phyloP scores from a whole-genome alignment of 306 rosid genomes.

The Geum urbanum region DNA sequence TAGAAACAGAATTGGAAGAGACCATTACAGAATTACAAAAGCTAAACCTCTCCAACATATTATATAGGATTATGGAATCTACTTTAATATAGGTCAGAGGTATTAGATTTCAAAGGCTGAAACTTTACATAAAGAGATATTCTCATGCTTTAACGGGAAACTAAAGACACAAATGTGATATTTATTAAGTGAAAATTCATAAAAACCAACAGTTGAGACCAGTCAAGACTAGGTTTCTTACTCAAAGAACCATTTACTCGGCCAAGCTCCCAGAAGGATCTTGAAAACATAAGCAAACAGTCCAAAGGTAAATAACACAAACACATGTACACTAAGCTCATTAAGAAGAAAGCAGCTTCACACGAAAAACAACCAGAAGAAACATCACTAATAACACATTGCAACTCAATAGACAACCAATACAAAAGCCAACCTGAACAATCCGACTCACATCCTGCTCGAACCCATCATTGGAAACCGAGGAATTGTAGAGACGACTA shows the following conservation, averaged over 20 bases:
- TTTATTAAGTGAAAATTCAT: too few species aligned
- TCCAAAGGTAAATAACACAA: background rate
- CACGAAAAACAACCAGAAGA: background rate
- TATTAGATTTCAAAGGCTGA: background rate
- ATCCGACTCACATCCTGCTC: constrained; percentile 87
- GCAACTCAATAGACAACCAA: background rate
- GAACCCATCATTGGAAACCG: constrained; percentile 71
- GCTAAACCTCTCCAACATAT: background rate
- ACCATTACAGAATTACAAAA: background rate
- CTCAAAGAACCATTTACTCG: background rate
- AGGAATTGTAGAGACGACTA: constrained; percentile 85
- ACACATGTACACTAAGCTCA: background rate
- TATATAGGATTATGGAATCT: background rate
- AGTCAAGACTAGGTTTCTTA: background rate
- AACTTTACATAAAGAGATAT: background rate
- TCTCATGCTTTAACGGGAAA: background rate
- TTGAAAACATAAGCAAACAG: too few species aligned
- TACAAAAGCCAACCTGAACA: constrained; percentile 59
- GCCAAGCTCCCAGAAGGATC: too few species aligned
- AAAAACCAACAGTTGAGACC: background rate
- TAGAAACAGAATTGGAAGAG: background rate
- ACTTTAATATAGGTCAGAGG: background rate
- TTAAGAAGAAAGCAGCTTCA: background rate
- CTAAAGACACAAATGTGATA: background rate
- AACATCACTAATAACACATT: background rate